Conservation (phyloP, 2,329 filamentous ascomycete genomes). For the Alternaria postmessia region DNA sequence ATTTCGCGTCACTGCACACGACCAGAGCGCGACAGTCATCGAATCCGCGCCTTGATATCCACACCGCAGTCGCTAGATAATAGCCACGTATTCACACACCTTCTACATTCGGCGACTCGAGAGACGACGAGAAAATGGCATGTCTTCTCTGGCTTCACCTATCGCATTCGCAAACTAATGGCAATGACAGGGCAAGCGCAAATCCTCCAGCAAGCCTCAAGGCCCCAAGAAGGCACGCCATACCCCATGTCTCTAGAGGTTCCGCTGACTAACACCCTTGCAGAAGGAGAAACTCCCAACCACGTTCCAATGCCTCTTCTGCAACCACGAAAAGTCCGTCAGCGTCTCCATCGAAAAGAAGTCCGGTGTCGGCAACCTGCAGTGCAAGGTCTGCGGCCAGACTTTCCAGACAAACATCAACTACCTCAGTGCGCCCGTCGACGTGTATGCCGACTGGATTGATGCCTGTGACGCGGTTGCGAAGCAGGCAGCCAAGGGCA, state of each 20-base stretch:
- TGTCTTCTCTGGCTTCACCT: conserved; percentile 10
- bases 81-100: background rate
- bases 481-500: conserved; percentile 62
- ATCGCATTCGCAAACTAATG: conserved; percentile 35
- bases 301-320: conserved; percentile 96
- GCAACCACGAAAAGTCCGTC: conserved; percentile 95
- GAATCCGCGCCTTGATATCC: background rate
- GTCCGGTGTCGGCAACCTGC: conserved; percentile 80
- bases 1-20: conserved; percentile 19
- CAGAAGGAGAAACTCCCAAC: conserved; percentile 74
- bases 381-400: conserved; percentile 93
- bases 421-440: conserved; percentile 88
- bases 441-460: conserved; percentile 98
- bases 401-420: conserved; percentile 93
- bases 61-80: conserved; percentile 1
- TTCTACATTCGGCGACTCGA: background rate
- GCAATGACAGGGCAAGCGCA: conserved; percentile 78
- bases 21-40: conserved; percentile 3
- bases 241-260: background rate
- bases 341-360: conserved; percentile 95
- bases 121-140: conserved; percentile 29
- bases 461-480: conserved; percentile 85
- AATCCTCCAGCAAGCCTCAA: conserved; percentile 80
- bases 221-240: conserved; percentile 78
- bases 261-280: conserved; percentile 18